Percentiles rank a stretch among this genome's conserved stretches.
Evolutionary conservation across 75 land plant genomes (phyloP).

Genomic region (Gnetum montanum): DNA sequence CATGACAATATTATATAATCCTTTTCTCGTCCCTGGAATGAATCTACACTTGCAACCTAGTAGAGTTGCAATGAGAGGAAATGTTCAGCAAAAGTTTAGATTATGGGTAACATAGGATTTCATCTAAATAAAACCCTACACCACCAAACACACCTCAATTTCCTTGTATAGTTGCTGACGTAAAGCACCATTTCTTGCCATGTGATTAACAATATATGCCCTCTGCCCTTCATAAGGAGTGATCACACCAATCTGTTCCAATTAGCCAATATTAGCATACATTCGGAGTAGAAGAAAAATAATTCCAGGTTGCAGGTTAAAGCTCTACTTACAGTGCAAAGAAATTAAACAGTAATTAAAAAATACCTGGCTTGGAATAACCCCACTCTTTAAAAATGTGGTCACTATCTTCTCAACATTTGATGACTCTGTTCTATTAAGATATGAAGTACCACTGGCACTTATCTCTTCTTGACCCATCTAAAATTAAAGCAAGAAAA

Average conservation of each 20-base stretch:
- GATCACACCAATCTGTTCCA: slow-evolving; percentile 89
- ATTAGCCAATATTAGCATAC: too few relatives aligned
- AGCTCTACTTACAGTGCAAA: too few relatives aligned
- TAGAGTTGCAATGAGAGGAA: neutral
- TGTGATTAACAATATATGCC: slow-evolving; percentile 96
- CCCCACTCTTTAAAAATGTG: slow-evolving; percentile 93
- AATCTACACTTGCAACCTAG: slow-evolving; percentile 99
- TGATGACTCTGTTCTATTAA: slow-evolving; percentile 95
- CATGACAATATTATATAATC: slow-evolving; percentile 96
- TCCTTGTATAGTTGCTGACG: slow-evolving; percentile 98
- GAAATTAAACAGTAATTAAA: too few relatives aligned
- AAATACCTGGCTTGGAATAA: slow-evolving; percentile 84
- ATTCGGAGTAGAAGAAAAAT: too few relatives aligned
- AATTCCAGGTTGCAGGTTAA: too few relatives aligned
- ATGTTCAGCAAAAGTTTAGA: neutral
- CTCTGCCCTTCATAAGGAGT: slow-evolving; percentile 99
- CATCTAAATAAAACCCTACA: too few relatives aligned
- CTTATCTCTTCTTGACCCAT: slow-evolving; percentile 99
- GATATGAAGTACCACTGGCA: slow-evolving; percentile 97
- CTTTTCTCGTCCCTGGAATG: slow-evolving; percentile 97
- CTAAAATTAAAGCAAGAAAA: slow-evolving; percentile 21
- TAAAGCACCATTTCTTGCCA: slow-evolving; percentile 91
- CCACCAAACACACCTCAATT: slow-evolving; percentile 62
- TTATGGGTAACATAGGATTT: too few relatives aligned
- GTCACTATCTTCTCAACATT: slow-evolving; percentile 98